Evolutionary conservation across 1,284 basidiomycete genomes (phyloP), one percentile per base, ranked within the genome.

Genomic region (Apiotrichum gamsii): DNA sequence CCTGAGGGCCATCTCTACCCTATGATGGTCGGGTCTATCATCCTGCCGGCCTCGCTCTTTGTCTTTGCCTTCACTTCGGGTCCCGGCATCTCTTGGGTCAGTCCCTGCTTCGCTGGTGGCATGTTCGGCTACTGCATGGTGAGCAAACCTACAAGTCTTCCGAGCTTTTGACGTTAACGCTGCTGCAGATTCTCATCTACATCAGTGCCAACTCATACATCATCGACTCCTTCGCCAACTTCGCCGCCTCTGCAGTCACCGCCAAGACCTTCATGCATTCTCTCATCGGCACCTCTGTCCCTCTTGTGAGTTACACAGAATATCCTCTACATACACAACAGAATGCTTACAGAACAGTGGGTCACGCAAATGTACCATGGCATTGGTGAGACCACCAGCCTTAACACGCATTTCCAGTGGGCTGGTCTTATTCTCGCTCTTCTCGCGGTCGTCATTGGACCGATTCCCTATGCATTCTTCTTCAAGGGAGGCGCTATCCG

Each of bases 191-290:
- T 39, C 45, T 58, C 23, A 64, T 72, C 38, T 72, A 71, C 57
- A 61, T 70, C 38, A 56, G 59, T 9, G 69, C 65, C 29, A 72
- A 73, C 59, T 49, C 49, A 21, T 68, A 68, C 53, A 63, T 68
- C 28, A 60, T 68, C 29, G 65, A 68, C 44, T 54, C 53, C 1
- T 68, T 65, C 44, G 44, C 56, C 25, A 45, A 60, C 45, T 57
- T 49, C 24, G 61, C 64, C 1, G 72, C 74, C 1, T 70, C 68
- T 10, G 73, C 72, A 1, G 65, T 76, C 38, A 74, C 76, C 3
- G 75, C 75, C 43, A 78, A 78, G 62, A 77, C 75, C 0, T 65
- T 79, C 19, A 60, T 75, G 42, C 69, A 76, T 18, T 72, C 69
- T 8, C 55, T 73, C 9, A 62, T 72, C 41, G 77, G 76, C 10